Evolutionary conservation across 1,284 basidiomycete genomes (phyloP).

Genomic region (Ceratobasidium sp.): DNA sequence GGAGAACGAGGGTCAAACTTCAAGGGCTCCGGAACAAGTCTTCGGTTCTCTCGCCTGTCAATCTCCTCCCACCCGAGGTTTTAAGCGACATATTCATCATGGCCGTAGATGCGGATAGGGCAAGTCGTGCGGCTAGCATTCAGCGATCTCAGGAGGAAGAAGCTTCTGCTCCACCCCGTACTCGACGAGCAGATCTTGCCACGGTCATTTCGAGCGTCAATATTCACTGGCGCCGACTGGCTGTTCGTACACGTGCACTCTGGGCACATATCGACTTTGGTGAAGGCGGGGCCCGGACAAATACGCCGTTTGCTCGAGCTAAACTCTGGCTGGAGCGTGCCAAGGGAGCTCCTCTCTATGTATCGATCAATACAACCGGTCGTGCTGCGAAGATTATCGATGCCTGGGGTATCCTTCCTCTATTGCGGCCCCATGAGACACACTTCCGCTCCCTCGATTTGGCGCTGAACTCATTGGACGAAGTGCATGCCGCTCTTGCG

Average conservation of each 20-base stretch:
- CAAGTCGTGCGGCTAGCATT: not conserved
- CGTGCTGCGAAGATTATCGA: constrained; percentile 26
- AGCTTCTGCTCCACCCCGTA: not conserved
- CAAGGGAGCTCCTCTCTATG: constrained; percentile 23
- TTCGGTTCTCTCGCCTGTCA: constrained; percentile 17
- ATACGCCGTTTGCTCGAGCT: constrained; percentile 21
- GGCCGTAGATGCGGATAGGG: constrained; percentile 27
- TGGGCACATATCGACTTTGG: constrained; percentile 33
- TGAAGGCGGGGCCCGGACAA: constrained; percentile 22
- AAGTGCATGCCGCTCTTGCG: constrained; percentile 31
- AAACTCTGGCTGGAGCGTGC: constrained; percentile 37
- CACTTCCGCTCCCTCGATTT: constrained; percentile 35
- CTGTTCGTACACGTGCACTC: constrained; percentile 28
- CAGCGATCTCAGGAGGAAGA: constrained; percentile 9
- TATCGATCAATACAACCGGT: constrained; percentile 36
- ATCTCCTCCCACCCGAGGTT: constrained; percentile 33
- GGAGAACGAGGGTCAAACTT: constrained; percentile 21
- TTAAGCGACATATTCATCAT: constrained; percentile 31
- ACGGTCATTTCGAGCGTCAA: constrained; percentile 41
- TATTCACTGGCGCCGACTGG: constrained; percentile 24
- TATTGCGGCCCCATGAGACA: constrained; percentile 32
- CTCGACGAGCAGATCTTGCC: constrained; percentile 25
- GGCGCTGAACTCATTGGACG: constrained; percentile 15
- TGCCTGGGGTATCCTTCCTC: constrained; percentile 38
- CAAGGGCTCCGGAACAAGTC: constrained; percentile 35